These are phyloP conservation scores for Trypanosoma mega DNA, from an alignment of 208 protist species.

Conservation along the genomic window DNA sequence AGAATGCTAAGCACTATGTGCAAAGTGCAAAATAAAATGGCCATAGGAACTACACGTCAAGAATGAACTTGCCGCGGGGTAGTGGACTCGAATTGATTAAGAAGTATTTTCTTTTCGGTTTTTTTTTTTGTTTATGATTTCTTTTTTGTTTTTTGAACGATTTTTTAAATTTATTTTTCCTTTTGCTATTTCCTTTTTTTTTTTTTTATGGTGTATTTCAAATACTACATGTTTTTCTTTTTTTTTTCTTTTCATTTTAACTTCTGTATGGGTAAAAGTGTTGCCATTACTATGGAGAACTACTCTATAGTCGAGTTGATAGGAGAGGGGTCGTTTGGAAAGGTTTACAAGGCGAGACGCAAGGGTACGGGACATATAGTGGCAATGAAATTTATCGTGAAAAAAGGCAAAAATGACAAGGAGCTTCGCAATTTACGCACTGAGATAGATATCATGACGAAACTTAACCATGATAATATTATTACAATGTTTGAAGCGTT, in stretches of 20 bases:
- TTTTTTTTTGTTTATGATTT: slow-evolving; percentile 10
- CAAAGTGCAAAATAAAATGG: not conserved
- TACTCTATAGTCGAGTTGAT: slow-evolving; percentile 95
- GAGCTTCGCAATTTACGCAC: slow-evolving; percentile 90
- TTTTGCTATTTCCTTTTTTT: slow-evolving; percentile 1
- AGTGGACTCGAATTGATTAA: not conserved
- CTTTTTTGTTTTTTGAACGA: slow-evolving; percentile 13
- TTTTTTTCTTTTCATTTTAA: slow-evolving; percentile 23
- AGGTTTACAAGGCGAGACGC: slow-evolving; percentile 96
- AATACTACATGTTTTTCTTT: not conserved
- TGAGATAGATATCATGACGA: slow-evolving; percentile 96
- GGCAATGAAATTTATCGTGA: slow-evolving; percentile 98
- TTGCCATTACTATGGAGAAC: slow-evolving; percentile 70
- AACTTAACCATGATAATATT: slow-evolving; percentile 96
- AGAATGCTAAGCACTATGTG: not conserved
- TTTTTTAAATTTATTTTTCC: slow-evolving; percentile 16
- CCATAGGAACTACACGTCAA: not conserved
- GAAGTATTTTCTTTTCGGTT: slow-evolving; percentile 5
- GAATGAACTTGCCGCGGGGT: not conserved
- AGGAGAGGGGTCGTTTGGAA: slow-evolving; percentile 98
- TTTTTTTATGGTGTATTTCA: slow-evolving; percentile 2
- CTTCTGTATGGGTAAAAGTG: not conserved
- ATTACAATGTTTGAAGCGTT: slow-evolving; percentile 96
- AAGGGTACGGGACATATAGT: slow-evolving; percentile 94
- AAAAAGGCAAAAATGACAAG: slow-evolving; percentile 94